Conservation (phyloP, 2,329 filamentous ascomycete genomes). For the Colletotrichum sansevieriae region DNA sequence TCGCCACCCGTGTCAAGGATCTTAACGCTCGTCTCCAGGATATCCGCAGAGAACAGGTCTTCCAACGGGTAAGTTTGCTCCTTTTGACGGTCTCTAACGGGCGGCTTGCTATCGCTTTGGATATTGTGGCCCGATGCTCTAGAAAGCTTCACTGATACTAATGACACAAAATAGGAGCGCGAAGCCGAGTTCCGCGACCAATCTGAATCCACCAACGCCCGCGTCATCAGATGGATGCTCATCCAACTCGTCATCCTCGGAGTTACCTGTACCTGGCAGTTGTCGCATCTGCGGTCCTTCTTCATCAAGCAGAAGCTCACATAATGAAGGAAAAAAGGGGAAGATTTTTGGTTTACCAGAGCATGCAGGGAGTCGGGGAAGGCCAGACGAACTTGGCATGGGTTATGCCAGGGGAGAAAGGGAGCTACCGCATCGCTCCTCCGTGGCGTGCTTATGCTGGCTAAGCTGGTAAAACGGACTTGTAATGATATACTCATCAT, state of each 20-base stretch:
- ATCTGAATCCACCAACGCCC: constrained; percentile 90
- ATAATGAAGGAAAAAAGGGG: constrained; percentile 57
- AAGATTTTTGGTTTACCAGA: constrained; percentile 14
- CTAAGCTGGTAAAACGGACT: constrained; percentile 21
- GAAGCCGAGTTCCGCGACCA: constrained; percentile 99
- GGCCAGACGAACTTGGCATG: constrained; percentile 10
- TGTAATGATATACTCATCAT: constrained; percentile 41
- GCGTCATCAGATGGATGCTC: constrained; percentile 93
- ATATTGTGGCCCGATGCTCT: no score
- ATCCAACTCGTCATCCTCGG: constrained; percentile 89
- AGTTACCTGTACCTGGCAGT: constrained; percentile 94
- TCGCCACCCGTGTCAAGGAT: constrained; percentile 89
- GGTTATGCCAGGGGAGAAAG: neutral
- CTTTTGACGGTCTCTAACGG: neutral
- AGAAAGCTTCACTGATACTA: neutral
- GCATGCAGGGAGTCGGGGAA: constrained; percentile 11
- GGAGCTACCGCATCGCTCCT: neutral
- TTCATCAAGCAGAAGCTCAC: constrained; percentile 99
- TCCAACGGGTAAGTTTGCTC: constrained; percentile 79
- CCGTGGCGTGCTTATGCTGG: constrained; percentile 3
- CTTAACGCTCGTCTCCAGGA: constrained; percentile 89
- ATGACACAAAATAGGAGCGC: constrained; percentile 76
- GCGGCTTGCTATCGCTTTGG: no score
- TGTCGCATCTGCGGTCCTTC: constrained; percentile 94
- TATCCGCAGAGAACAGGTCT: constrained; percentile 93